Evolutionary conservation across 2,329 filamentous ascomycete species (phyloP).

Genomic region (Berkeleyomyces rouxiae): DNA sequence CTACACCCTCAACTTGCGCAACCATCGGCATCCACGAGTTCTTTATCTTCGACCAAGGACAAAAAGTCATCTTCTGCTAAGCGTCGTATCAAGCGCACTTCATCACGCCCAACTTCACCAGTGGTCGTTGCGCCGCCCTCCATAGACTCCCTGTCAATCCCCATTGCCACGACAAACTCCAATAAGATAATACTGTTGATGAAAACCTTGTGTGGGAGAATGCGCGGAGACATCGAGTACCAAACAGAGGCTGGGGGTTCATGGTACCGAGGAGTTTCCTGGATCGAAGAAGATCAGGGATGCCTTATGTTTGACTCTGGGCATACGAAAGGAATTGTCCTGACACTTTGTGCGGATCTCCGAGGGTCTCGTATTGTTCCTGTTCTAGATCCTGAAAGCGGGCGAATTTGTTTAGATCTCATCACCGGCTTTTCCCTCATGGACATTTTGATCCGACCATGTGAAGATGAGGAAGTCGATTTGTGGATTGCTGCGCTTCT

Average conservation of each 20-base stretch:
- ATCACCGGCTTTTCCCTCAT: constrained; percentile 9
- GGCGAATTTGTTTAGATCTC: constrained; percentile 9
- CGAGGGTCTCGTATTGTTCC: constrained; percentile 18
- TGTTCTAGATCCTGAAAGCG: constrained; percentile 18
- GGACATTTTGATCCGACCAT: constrained; percentile 49
- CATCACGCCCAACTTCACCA: constrained; percentile 42
- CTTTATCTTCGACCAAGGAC: constrained; percentile 13
- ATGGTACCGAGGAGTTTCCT: constrained; percentile 58
- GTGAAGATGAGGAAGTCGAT: constrained; percentile 50
- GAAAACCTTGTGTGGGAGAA: constrained; percentile 60
- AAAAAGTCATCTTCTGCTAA: constrained; percentile 33
- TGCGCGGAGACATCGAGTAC: constrained; percentile 65
- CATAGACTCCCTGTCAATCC: constrained; percentile 42
- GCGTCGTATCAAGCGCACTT: constrained; percentile 38
- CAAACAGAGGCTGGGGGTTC: constrained; percentile 41
- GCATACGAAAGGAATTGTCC: constrained; percentile 1
- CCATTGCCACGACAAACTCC: constrained; percentile 48
- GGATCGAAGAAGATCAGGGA: constrained; percentile 60
- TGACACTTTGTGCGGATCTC: constrained; percentile 11
- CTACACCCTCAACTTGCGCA: constrained; percentile 15
- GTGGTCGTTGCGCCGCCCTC: constrained; percentile 34
- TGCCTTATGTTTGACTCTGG: constrained; percentile 58
- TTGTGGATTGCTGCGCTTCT: constrained; percentile 66
- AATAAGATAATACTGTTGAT: constrained; percentile 59
- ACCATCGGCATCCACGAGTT: constrained; percentile 8